These are phyloP conservation scores for Claviceps pazoutovae DNA, from an alignment of 2,329 filamentous ascomycete genomes.

Conservation along the genomic window DNA sequence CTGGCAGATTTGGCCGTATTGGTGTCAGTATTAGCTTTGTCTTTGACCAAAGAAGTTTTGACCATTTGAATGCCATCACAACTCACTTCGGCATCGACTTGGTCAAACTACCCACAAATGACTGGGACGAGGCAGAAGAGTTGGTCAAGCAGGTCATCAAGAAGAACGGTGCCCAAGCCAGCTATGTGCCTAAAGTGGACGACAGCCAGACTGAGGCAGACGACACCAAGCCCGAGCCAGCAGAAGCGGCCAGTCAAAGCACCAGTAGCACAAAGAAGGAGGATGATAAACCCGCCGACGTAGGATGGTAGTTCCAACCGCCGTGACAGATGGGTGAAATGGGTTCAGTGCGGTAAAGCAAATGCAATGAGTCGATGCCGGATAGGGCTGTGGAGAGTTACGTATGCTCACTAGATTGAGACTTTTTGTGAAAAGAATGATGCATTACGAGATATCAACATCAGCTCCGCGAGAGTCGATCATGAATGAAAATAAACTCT, in stretches of 20 bases:
- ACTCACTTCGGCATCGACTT: slow-evolving; percentile 68
- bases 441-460: slow-evolving; percentile 7
- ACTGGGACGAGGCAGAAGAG: slow-evolving; percentile 84
- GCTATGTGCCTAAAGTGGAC: slow-evolving; percentile 33
- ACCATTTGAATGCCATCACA: slow-evolving; percentile 67
- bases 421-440: slow-evolving; percentile 2
- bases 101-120: slow-evolving; percentile 64
- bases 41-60: slow-evolving; percentile 69
- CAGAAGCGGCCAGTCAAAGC: slow-evolving; percentile 14
- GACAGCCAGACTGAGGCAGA: slow-evolving; percentile 27
- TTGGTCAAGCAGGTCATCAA: slow-evolving; percentile 73
- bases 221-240: slow-evolving; percentile 17
- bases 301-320: not conserved
- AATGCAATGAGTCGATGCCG: not conserved
- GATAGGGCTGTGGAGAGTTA: not conserved
- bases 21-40: slow-evolving; percentile 94
- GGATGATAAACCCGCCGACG: not conserved
- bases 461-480: not conserved
- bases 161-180: slow-evolving; percentile 45
- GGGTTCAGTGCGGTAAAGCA: not conserved
- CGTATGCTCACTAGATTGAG: not conserved
- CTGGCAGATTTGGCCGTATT: slow-evolving; percentile 89
- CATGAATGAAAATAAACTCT: not conserved
- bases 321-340: not conserved
- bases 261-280: slow-evolving; percentile 1